Evolutionary conservation across 768 basidiomycete genomes (phyloP), one percentile per base, ranked within the genome.

Genomic region (Lentinula sp.): DNA sequence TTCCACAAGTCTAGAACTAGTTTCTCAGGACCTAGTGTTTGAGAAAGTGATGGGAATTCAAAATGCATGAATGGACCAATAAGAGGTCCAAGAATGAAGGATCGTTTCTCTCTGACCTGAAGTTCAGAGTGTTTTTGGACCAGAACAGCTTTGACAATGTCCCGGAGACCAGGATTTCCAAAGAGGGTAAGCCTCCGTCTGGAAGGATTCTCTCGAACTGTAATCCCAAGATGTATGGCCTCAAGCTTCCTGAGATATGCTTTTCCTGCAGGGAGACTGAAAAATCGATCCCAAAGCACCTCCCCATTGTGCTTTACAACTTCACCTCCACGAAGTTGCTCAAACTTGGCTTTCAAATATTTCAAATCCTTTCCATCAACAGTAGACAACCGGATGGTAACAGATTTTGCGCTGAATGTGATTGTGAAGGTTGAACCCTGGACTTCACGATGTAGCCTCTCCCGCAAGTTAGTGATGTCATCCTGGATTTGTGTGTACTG

Each of bases 221-320:
- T 67, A 21, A 88, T 71, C 0, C 71, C 75, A 0, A 73, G 70
- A 50, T 79, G 66, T 9, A 64, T 61, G 1, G 60, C 62, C 59
- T 83, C 75, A 10, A 91, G 59, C 0, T 74, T 68, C 0, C 72
- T 65, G 51, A 92, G 57, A 67, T 80, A 90, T 0, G 13, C 21
- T 0, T 51, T 43, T 0, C 88, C 88, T 5, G 70, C 70, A 0
- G 65, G 61, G 4, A 74, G 63, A 21, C 67, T 67, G 62, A 93
- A 86, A 70, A 83, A 91, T 3, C 76, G 73, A 61, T 91, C 86
- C 89, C 89, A 93, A 7, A 81, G 72, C 1, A 77, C 71, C 43
- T 80, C 79, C 32, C 79, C 82, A 49, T 83, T 77, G 16, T 80
- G 65, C 31, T 71, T 76, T 37, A 89, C 69, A 2, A 79, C 72